A percentile compares a stretch with the other conserved stretches of the same genome.
These are phyloP conservation scores for Skeletonema grethae DNA, from an alignment of 108 stramenopile genomes.

Conservation along the genomic window DNA sequence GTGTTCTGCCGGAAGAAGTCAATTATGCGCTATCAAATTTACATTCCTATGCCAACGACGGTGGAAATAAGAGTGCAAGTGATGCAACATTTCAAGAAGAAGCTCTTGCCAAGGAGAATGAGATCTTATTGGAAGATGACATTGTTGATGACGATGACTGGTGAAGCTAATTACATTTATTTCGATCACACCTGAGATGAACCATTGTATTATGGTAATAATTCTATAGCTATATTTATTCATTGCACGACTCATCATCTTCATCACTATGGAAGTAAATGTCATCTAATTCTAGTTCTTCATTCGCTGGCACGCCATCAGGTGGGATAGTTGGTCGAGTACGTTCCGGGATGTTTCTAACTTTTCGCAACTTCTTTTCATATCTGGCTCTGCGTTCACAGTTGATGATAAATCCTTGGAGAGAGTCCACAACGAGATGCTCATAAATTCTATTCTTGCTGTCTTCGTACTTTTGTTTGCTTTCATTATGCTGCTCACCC, in stretches of 20 bases:
- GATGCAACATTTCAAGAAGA: slow-evolving; percentile 1
- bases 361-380: slow-evolving; percentile 21
- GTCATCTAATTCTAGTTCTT: slow-evolving; percentile 45
- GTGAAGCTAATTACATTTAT: background rate
- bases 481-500: slow-evolving; percentile 15
- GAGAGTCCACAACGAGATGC: slow-evolving; percentile 31
- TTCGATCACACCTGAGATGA: background rate
- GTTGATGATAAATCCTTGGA: slow-evolving; percentile 41
- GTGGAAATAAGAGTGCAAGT: slow-evolving; percentile 7
- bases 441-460: slow-evolving; percentile 26
- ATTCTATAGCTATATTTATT: slow-evolving; percentile 7
- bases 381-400: slow-evolving; percentile 37
- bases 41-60: slow-evolving; percentile 54
- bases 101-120: slow-evolving; percentile 1
- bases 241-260: background rate
- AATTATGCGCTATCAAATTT: slow-evolving; percentile 56
- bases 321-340: slow-evolving; percentile 9
- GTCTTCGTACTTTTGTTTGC: background rate
- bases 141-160: slow-evolving; percentile 44
- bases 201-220: background rate
- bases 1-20: slow-evolving; percentile 59
- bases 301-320: slow-evolving; percentile 34
- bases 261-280: slow-evolving; percentile 21
- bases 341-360: background rate
- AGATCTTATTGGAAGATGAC: slow-evolving; percentile 40